Evolutionary conservation across 495 filamentous ascomycete species (phyloP).

Genomic region (Melanomma pulvis-pyrius): DNA sequence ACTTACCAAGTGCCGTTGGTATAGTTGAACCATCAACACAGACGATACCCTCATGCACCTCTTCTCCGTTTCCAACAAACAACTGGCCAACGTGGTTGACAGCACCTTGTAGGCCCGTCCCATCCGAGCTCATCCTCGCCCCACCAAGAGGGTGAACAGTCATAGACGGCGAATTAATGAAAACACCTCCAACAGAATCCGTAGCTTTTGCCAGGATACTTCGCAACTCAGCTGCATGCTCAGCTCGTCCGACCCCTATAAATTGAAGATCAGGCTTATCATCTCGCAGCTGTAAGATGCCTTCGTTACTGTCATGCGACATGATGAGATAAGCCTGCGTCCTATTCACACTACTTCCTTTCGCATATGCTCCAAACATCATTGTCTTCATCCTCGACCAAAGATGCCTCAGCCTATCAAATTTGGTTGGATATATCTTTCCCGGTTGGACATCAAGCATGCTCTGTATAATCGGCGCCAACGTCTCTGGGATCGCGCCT

Average conservation of each 20-base stretch:
- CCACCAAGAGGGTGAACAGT: constrained; percentile 73
- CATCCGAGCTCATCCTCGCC: constrained; percentile 63
- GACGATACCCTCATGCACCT: constrained; percentile 60
- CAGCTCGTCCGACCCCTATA: constrained; percentile 57
- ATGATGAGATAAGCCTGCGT: constrained; percentile 72
- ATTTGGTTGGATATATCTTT: constrained; percentile 50
- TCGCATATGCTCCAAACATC: constrained; percentile 60
- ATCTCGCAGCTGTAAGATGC: constrained; percentile 59
- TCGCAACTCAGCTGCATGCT: constrained; percentile 59
- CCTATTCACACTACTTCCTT: constrained; percentile 57
- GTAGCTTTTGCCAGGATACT: constrained; percentile 56
- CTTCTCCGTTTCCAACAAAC: constrained; percentile 55
- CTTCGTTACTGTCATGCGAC: constrained; percentile 70
- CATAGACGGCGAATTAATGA: constrained; percentile 61
- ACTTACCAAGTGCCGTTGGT: constrained; percentile 60
- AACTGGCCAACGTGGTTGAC: constrained; percentile 66
- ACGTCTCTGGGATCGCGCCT: constrained; percentile 61
- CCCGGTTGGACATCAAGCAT: constrained; percentile 62
- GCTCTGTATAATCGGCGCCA: constrained; percentile 58
- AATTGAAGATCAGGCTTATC: constrained; percentile 64
- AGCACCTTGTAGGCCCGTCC: constrained; percentile 60
- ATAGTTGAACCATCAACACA: constrained; percentile 67
- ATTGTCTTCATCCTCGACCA: constrained; percentile 55
- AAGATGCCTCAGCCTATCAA: constrained; percentile 44
- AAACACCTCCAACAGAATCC: constrained; percentile 59